Evolutionary conservation across 2,329 filamentous ascomycete species (phyloP), one percentile per base, ranked within the genome.

Genomic region (Aspergillus niger): DNA sequence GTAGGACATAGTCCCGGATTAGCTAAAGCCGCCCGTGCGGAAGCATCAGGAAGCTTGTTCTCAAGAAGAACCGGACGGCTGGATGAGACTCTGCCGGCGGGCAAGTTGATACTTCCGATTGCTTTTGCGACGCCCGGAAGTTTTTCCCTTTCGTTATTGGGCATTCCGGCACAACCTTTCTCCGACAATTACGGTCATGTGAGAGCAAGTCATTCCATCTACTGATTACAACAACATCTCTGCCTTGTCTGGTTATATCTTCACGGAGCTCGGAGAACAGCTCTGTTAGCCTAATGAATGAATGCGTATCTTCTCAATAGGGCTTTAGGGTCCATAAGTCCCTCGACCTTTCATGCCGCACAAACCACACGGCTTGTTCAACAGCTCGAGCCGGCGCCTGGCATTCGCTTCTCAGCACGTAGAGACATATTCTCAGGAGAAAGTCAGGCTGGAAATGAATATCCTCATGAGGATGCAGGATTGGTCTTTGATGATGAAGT

Each of bases 271-370:
- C 8, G 24, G 15, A 3, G 15, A 36, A 36, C n/a, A 17, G 15
- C 13, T 28, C 15, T 8, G 8, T 15, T 24, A 36, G 47, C 54
- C 62, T 60, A 75, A 88, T 89, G 86, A 81, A 94, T 92, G 88
- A 89, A 90, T 86, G 81, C 86, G 73, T 87, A 89, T 74, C 81
- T 96, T 63, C 82, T 95, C 76, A 87, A 91, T 74, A 88, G 92
- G 78, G 88, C 90, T 74, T 82, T 88, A 63, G 91, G 91, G 78
- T 84, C 84, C 70, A 77, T 91, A 61, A 79, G 81, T 65, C 85
- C 87, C 52, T 83, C 85, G 67, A 81, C 82, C 50, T 86, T 96
- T 67, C 85, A 88, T 68, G 82, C 85, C 65, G 83, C 86, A 17
- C 84, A 91, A 69, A 87, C 86, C 22, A 84, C 86, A 13, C 83